Evolutionary conservation across 2,329 filamentous ascomycete genomes (phyloP).

Genomic region (Cladosporium austrohemisphaericum): DNA sequence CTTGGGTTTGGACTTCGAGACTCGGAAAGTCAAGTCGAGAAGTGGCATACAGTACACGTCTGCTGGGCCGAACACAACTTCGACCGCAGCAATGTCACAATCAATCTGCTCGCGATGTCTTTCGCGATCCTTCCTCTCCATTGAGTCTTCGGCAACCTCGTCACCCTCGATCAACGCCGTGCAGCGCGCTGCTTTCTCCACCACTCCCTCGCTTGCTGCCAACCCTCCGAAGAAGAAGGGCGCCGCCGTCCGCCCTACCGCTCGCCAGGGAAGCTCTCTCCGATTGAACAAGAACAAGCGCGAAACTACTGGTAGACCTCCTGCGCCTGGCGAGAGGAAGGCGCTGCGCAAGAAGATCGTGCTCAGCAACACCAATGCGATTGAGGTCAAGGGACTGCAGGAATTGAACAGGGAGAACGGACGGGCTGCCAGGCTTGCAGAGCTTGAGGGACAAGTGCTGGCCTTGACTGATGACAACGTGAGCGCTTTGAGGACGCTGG

Average conservation of each 20-base stretch:
- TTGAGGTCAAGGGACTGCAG: constrained; percentile 67
- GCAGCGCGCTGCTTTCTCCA: constrained; percentile 33
- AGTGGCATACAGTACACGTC: not conserved
- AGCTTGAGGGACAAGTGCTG: constrained; percentile 62
- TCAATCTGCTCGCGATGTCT: constrained; percentile 23
- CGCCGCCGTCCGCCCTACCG: constrained; percentile 19
- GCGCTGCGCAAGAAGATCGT: constrained; percentile 83
- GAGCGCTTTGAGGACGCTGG: constrained; percentile 75
- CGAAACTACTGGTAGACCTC: constrained; percentile 24
- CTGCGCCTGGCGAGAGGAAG: constrained; percentile 71
- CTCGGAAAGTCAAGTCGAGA: not conserved
- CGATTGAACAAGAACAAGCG: constrained; percentile 31
- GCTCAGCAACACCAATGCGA: constrained; percentile 88
- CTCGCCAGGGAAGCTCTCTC: constrained; percentile 26
- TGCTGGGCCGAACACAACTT: not conserved
- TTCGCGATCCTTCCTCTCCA: constrained; percentile 15
- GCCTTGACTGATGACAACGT: constrained; percentile 66
- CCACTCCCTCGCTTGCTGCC: constrained; percentile 26
- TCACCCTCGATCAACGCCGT: constrained; percentile 8
- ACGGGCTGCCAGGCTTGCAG: constrained; percentile 21
- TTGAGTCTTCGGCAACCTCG: constrained; percentile 13
- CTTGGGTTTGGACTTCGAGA: not conserved
- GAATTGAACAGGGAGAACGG: constrained; percentile 57
- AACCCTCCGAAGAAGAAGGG: constrained; percentile 31
- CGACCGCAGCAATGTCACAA: constrained; percentile 12